Base-by-base conservation (phyloP, 225 moss, liverwort and hornwort genomes). In the Sphagnum tenellum region DNA sequence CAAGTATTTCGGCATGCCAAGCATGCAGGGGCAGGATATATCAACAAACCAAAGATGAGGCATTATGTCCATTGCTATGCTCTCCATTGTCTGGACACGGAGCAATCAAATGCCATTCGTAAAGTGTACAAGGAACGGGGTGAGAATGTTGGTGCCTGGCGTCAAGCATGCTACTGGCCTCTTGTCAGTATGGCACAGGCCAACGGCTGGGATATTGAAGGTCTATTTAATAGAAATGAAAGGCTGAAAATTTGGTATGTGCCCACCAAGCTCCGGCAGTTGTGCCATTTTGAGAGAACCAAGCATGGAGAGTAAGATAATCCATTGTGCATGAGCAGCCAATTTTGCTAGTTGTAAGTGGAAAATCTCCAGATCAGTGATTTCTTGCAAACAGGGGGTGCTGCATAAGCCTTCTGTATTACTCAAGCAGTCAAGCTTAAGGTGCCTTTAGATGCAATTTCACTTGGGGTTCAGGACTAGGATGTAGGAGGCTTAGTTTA, bases 1-100 rank as follows among this genome's bases (percentile, higher is more conserved):
- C 86, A 87, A 77, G 86, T 87, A 3, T 87, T 87, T 64, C 86
- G 86, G 55, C 86, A 87, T 72, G 86, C 86, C n/a, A 87, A 87
- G 63, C 82, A 82, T 63, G 80, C 82, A 12, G 86, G 86, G 50
- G 86, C 86, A 65, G 86, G 86, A 11, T 87, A 82, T 64, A 87
- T 87, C 61, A 87, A 87, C 80, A 87, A 87, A 67, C 86, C 86
- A 49, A 87, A 87, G 71, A 87, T 87, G 86, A 77, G 86, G 77
- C 86, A 87, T 54, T 87, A 87, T 73, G 86, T 87, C 62, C 86
- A 87, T 55, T 87, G 86, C 63, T 87, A 87, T 78, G 86, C 86
- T 11, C 77, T 87, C 46, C 86, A 87, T 64, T 87, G 86, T 71
- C 70, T 87, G 55, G 86, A 82, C 67, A 68, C 75, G 58, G 86